phyloP scores from a whole-genome alignment of 129 eudicot species.

The Kitagawia praeruptora region DNA sequence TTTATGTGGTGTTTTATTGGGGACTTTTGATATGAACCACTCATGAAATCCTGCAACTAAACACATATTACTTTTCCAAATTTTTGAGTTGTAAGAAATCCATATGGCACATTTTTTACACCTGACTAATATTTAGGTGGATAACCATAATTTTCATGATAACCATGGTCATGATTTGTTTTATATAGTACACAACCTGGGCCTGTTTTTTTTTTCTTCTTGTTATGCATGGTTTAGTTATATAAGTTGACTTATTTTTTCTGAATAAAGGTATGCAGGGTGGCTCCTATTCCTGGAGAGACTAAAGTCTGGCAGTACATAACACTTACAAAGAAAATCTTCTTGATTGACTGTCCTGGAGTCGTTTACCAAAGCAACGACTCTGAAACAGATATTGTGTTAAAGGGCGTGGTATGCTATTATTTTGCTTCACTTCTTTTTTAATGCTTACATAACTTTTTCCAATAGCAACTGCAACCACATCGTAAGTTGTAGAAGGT shows the following conservation, averaged over 20 bases:
- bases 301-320: constrained; percentile 99
- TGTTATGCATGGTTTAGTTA: background rate
- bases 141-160: too few relatives aligned
- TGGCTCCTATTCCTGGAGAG: constrained; percentile 98
- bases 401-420: constrained; percentile 93
- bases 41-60: background rate
- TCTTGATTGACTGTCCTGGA: constrained; percentile 97
- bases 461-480: background rate
- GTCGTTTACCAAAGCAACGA: constrained; percentile 87
- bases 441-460: background rate
- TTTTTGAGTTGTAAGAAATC: background rate
- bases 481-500: background rate
- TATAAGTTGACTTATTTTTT: background rate
- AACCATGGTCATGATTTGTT: background rate
- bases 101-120: background rate
- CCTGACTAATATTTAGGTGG: background rate
- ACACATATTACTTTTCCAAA: background rate
- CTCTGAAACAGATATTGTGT: constrained; percentile 90
- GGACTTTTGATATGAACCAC: background rate
- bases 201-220: background rate
- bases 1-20: background rate
- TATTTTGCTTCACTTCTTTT: background rate
- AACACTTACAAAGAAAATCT: constrained; percentile 92
- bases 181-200: background rate
- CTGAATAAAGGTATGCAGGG: constrained; percentile 72